Conservation (phyloP, 371 early-diverging fungal genomes). For the Haplosporangium sp. region DNA sequence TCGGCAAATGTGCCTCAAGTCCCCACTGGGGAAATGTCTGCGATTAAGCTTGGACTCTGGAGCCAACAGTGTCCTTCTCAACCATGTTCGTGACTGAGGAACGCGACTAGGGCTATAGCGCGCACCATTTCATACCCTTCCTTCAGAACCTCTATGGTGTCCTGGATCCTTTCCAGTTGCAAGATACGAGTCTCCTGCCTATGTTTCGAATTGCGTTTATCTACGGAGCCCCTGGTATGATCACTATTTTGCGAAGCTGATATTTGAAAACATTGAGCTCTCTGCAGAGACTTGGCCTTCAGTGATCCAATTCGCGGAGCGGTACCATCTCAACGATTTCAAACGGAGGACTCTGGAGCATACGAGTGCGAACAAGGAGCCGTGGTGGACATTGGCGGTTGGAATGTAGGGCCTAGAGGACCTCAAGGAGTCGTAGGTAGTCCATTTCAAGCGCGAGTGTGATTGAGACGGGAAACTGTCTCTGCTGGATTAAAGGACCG, state of each 20-base stretch:
- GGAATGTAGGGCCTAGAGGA: constrained; percentile 10
- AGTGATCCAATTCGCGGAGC: constrained; percentile 11
- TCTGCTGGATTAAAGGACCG: background rate
- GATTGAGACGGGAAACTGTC: background rate
- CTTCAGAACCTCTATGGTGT: constrained; percentile 15
- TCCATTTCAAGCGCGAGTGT: background rate
- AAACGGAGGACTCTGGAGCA: background rate
- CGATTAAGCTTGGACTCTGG: too few species aligned
- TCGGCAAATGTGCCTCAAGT: too few species aligned
- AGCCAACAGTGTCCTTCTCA: too few species aligned
- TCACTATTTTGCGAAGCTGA: background rate
- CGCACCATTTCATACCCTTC: constrained; percentile 14
- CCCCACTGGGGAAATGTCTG: too few species aligned
- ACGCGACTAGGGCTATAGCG: background rate
- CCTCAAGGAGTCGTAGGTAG: constrained; percentile 2
- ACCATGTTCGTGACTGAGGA: background rate
- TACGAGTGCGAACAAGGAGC: constrained; percentile 2
- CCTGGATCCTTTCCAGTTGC: background rate
- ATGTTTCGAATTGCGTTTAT: constrained; percentile 7
- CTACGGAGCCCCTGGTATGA: constrained; percentile 3
- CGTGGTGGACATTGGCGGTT: constrained; percentile 17
- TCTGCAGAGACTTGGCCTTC: constrained; percentile 8
- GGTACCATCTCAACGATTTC: constrained; percentile 5
- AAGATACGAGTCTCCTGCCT: constrained; percentile 5
- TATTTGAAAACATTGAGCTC: constrained; percentile 2